Evolutionary conservation across 2,329 filamentous ascomycete species (phyloP).

Genomic region (Samsoniella hepiali): DNA sequence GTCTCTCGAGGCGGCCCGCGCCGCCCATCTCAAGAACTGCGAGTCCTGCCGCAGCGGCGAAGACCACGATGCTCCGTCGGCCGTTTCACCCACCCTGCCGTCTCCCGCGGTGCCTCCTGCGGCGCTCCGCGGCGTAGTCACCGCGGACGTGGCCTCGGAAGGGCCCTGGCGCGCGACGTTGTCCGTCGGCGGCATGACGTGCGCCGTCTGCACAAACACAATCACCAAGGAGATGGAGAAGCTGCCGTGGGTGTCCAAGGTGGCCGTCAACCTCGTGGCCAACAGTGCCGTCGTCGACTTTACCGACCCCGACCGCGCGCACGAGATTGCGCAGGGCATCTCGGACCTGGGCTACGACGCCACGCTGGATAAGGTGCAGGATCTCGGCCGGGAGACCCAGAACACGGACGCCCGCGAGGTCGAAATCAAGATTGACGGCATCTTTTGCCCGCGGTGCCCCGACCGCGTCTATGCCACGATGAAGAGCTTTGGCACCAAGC

Average conservation of each 20-base stretch:
- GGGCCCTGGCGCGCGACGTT: conserved; percentile 47
- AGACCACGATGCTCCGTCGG: conserved; percentile 15
- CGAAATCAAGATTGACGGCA: conserved; percentile 64
- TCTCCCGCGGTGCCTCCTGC: background rate
- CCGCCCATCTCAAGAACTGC: conserved; percentile 38
- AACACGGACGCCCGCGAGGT: conserved; percentile 49
- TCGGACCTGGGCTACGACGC: conserved; percentile 66
- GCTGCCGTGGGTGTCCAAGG: conserved; percentile 53
- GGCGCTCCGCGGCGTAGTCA: background rate
- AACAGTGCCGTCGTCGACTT: conserved; percentile 65
- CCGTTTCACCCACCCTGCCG: background rate
- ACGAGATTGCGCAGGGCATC: conserved; percentile 45
- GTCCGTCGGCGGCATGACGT: conserved; percentile 72
- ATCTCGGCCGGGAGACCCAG: conserved; percentile 42
- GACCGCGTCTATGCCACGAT: conserved; percentile 54
- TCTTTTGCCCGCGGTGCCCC: conserved; percentile 73
- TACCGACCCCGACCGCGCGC: conserved; percentile 30
- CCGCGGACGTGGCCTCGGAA: background rate
- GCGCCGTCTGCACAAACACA: conserved; percentile 63
- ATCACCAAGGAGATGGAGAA: conserved; percentile 59
- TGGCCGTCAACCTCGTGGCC: conserved; percentile 61
- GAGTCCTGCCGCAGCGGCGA: conserved; percentile 32
- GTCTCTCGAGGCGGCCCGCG: conserved; percentile 25
- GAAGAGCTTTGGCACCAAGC: conserved; percentile 45
- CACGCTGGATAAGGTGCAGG: conserved; percentile 49